Percentiles rank a stretch among this genome's conserved stretches.
Evolutionary conservation across 2,329 filamentous ascomycete species (phyloP).

Genomic region (Diaporthe citri): DNA sequence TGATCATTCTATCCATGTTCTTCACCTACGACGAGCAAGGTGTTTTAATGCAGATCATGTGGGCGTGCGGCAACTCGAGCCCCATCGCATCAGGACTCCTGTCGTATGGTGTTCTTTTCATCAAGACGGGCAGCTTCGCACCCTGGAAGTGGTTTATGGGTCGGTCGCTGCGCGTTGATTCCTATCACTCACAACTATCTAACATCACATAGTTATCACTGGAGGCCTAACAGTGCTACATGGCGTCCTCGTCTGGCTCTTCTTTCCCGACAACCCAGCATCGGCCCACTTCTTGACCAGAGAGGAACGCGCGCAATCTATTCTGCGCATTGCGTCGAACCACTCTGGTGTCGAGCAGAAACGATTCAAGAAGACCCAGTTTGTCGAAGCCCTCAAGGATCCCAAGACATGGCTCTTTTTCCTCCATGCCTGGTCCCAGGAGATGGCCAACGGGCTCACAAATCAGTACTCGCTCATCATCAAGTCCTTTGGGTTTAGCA

Average conservation of each 20-base stretch:
- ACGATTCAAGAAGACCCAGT: constrained; percentile 49
- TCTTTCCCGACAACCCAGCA: constrained; percentile 37
- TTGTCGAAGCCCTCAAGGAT: constrained; percentile 43
- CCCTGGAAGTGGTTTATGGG: constrained; percentile 57
- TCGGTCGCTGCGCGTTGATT: constrained; percentile 24
- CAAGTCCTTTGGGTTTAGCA: constrained; percentile 58
- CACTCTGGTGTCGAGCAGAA: constrained; percentile 54
- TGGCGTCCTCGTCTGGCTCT: constrained; percentile 39
- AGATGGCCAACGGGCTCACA: constrained; percentile 54
- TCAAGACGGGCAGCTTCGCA: constrained; percentile 51
- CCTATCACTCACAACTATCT: not conserved
- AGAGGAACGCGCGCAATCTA: constrained; percentile 50
- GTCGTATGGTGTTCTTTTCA: constrained; percentile 50
- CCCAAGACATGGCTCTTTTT: constrained; percentile 39
- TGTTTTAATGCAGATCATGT: constrained; percentile 53
- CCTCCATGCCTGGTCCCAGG: constrained; percentile 44
- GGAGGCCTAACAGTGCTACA: constrained; percentile 41
- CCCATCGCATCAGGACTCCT: constrained; percentile 50
- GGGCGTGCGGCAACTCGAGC: constrained; percentile 53
- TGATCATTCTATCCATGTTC: constrained; percentile 50
- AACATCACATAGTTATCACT: constrained; percentile 40
- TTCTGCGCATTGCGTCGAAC: constrained; percentile 51
- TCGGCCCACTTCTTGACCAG: constrained; percentile 48
- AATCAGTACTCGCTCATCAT: constrained; percentile 59
- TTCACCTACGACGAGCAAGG: constrained; percentile 53